Base-by-base conservation (phyloP, 495 filamentous ascomycete species). In the Penicillium odoratum region DNA sequence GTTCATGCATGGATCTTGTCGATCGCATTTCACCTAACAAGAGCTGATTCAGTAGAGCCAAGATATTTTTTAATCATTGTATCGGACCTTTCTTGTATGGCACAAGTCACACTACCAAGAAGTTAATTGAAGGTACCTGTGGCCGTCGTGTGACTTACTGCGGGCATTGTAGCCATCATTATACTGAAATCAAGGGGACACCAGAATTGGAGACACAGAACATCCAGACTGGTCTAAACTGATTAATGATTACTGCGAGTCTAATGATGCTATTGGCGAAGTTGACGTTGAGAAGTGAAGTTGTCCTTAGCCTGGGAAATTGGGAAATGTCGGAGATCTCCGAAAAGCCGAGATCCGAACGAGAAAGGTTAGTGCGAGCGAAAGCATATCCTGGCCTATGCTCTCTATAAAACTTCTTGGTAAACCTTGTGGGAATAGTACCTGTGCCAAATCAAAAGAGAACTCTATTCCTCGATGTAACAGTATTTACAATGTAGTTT, bases 1-100 rank as follows among this genome's bases (percentile, higher is more conserved):
- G 29, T 69, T 67, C 43, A 60, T 51, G 29, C 69, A 71, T 47
- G 67, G 69, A 48, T 65, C 54, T 31, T 66, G 58, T 7, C 69
- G 64, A 55, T 71, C 69, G 30, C 69, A 71, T 63, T 69, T 71
- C 9, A 69, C 62, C 67, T 71, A 43, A n/a, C 36, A 18, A 16
- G 6, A 6, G 46, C 36, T 13, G 2, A 26, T 31, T 56, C 26
- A 46, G 58, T 33, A 40, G 25, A 18, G 9, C 3, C 28, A 7
- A 6, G 25, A 26, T 34, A 38, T 7, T 46, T 31, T 4, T 46
- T 5, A 5, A 4, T 18, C 15, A 53, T 44, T 29, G 28, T 55
- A 18, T 55, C 53, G 47, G 28, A 69, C 69, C 62, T 71, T 71
- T 61, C 69, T 61, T 25, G 48, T 51, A 56, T 71, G 58, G 48